Base-by-base conservation (phyloP, 371 early-diverging fungal genomes). In the Mortierella sp. region DNA sequence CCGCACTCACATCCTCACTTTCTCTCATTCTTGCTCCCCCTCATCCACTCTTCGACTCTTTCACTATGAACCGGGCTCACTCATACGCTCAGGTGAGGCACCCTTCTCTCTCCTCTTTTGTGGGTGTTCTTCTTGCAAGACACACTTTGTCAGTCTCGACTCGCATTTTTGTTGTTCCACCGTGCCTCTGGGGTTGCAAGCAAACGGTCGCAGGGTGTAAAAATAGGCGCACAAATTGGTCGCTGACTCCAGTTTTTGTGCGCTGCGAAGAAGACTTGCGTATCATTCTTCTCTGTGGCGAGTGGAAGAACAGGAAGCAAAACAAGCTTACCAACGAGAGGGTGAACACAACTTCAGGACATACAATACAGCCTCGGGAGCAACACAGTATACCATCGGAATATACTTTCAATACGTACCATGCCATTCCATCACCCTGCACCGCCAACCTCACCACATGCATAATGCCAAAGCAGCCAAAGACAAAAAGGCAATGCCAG, bases 61-160 rank as follows among this genome's bases (percentile, higher is more conserved):
- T n/a, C 78, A 72, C 60, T 60, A 83, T 83, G 83, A 76, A 73
- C 77, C 76, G 83, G 83, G 83, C 83, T 83, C 83, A 83, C 60
- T 76, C 83, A 0, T 83, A 83, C 31, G 76, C 83, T 79, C 83
- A 83, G 83, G 83, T 83, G 79, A 79, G 83, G 47, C 45, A 45
- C 57, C 52, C 60, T 72, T 31, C 50, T 38, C 54, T 3, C 42
- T 54, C 31, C 31, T 26, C 26, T 11, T n/a, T 7, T 55, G 26
- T 57, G n/a, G n/a, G n/a, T 11, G n/a, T 55, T 38, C 42, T 55
- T n/a, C n/a, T 57, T 57, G 10, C 28, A 57, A 57, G 58, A 57
- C 26, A 26, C 34, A 14, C 54, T 45, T 24, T 57, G 10, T 42
- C 68, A 38, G 65, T 65, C 65, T 65, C 65, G 65, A 38, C 65